Base-by-base conservation (phyloP, 1,284 basidiomycete genomes). In the Austroboletus niveus region DNA sequence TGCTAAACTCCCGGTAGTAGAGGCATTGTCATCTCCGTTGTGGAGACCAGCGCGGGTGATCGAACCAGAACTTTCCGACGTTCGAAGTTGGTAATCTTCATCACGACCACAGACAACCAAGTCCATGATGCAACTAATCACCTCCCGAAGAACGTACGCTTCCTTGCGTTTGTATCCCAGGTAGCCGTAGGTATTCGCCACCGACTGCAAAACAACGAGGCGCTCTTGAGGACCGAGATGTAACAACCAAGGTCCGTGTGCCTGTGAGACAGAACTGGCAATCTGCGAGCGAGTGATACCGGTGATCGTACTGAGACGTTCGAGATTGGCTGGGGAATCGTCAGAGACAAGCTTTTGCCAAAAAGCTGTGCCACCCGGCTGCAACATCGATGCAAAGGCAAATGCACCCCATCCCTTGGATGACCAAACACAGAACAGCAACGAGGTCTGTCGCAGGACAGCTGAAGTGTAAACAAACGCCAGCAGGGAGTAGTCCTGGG, bases 81-180 rank as follows among this genome's bases (percentile, higher is more conserved):
- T 71, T 38, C 57, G 66, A 38, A 57, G 55, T 36, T 60, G 60
- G 68, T 73, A 77, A 55, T 79, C 75, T 63, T 89, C 86, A 57
- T 89, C 86, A 27, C 89, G 79, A 31, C 85, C 87, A 58, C 84
- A 87, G 27, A 92, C 87, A 47, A 95, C 73, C 53, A 94, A 76
- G 61, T 90, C 88, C 70, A 92, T 78, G 45, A 93, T 69, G 53
- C 86, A 86, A 24, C 88, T 89, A 34, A 92, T 73, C 30, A 94
- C 79, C 64, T 95, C 92, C 14, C 94, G 77, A n/a, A 93, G 76
- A 31, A 92, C 75, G 58, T 89, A 89, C 0, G 86, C 88, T 69
- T 95, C 93, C 67, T 94, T 95, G 46, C 94, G 78, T 48, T 76
- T 80, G 68, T 92, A 89, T 8, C 89, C 91, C 2, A 97, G 68